Conservation (phyloP, 1,284 basidiomycete species). For the Trichosporon sp. region DNA sequence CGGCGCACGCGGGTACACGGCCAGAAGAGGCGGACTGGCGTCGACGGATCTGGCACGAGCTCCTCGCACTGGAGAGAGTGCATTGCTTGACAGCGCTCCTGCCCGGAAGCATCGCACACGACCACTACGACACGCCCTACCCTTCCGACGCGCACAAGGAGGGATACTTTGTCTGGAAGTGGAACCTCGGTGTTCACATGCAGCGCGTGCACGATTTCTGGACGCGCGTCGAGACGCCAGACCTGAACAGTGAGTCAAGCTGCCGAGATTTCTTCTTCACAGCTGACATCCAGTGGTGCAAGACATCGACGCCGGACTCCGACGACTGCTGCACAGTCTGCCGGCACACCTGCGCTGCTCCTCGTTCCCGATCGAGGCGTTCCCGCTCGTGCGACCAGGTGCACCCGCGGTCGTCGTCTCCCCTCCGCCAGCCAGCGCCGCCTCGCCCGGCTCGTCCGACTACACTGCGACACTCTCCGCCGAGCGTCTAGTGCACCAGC, state of each 20-base stretch:
- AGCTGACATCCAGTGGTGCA: constrained; percentile 26
- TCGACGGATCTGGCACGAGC: constrained; percentile 33
- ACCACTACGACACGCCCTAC: constrained; percentile 34
- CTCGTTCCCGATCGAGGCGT: constrained; percentile 28
- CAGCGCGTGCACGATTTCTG: constrained; percentile 33
- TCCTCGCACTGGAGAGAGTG: constrained; percentile 30
- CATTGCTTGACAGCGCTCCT: constrained; percentile 32
- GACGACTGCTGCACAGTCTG: constrained; percentile 28
- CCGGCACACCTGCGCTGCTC: constrained; percentile 26
- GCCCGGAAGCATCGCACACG: constrained; percentile 29
- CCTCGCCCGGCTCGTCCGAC: constrained; percentile 10
- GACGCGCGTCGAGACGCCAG: constrained; percentile 27
- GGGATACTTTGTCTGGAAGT: constrained; percentile 33
- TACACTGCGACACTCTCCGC: constrained; percentile 25
- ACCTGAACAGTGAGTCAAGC: constrained; percentile 17
- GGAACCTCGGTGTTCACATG: constrained; percentile 34
- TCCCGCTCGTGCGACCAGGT: constrained; percentile 28
- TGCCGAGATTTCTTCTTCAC: background rate
- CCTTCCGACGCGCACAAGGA: constrained; percentile 29
- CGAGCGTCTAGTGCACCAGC: constrained; percentile 28
- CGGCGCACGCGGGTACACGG: constrained; percentile 20
- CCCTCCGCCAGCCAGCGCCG: background rate
- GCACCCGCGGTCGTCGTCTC: constrained; percentile 25
- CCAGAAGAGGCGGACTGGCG: constrained; percentile 31
- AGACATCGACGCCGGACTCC: constrained; percentile 31